Evolutionary conservation across 768 basidiomycete genomes (phyloP), one percentile per base, ranked within the genome.

Genomic region (Punctularia strigosozonata): DNA sequence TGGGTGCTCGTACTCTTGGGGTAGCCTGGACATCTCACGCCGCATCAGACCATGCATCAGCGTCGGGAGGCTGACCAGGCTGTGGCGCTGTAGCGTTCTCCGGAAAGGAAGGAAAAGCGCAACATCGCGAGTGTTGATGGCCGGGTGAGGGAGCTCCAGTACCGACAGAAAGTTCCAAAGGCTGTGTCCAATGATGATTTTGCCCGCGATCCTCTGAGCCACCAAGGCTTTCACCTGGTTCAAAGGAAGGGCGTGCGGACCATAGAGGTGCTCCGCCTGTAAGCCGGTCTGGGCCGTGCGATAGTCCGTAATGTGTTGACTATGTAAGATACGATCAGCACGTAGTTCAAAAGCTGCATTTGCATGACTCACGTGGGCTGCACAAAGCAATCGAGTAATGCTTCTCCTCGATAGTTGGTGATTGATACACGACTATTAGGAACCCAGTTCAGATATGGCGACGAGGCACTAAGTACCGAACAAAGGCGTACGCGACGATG

Each of bases 1-100:
- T 7, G 83, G 78, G 55, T 85, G 73, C 47, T 75, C 66, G 40
- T 75, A 68, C 22, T 73, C 75, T 51, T 83, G n/a, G n/a, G n/a
- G n/a, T n/a, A n/a, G n/a, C n/a, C 80, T 51, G 81, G 79, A 51
- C 80, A 81, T 22, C 78, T 72, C 48, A n/a, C 85, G 69, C 40
- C 73, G 69, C 83, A 89, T 83, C 25, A 89, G 69, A 48, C 78
- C 79, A 81, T 82, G 87, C 54, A 77, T 73, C 13, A 89, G 64
- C 4, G 87, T 89, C 50, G 76, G 79, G 25, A 89, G 64, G 20
- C 87, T 84, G 43, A 85, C 61, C 36, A 75, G 56, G 12, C 33
- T 19, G 8, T 34, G 73, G 20, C 70, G 69, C 19, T 73, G 71
- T 38, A 88, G 59, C 2, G 80, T 72, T 40, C 75, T 80, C 50